Percentiles rank a stretch among this genome's conserved stretches.
Evolutionary conservation across 495 filamentous ascomycete genomes (phyloP).

Genomic region (Hyaloscypha bicolor): DNA sequence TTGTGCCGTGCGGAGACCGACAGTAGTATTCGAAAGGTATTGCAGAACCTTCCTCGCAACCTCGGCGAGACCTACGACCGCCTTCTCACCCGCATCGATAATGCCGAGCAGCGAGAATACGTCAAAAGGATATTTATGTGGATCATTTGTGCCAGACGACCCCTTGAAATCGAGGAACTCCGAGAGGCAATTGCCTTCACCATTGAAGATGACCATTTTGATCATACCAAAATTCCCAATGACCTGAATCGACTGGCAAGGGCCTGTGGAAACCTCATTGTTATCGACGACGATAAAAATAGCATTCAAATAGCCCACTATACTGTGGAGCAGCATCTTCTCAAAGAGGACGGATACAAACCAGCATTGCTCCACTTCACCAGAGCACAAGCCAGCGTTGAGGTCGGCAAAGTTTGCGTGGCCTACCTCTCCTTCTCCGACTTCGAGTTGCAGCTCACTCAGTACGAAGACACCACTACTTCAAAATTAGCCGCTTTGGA

Average conservation of each 20-base stretch:
- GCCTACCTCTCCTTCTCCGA: constrained; percentile 41
- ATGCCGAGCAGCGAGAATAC: neutral
- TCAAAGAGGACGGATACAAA: neutral
- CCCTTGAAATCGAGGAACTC: constrained; percentile 34
- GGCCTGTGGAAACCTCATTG: constrained; percentile 36
- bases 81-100: constrained; percentile 27
- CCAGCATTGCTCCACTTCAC: constrained; percentile 16
- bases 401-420: constrained; percentile 36
- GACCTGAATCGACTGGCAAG: constrained; percentile 33
- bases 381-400: neutral
- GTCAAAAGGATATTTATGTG: constrained; percentile 33
- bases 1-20: constrained; percentile 38
- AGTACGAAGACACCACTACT: neutral
- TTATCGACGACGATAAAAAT: constrained; percentile 38
- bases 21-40: constrained; percentile 34
- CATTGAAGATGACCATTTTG: neutral
- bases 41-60: constrained; percentile 36
- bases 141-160: constrained; percentile 33
- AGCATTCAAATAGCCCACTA: constrained; percentile 39
- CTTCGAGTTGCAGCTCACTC: constrained; percentile 31
- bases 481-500: neutral
- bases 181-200: constrained; percentile 36
- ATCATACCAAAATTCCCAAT: constrained; percentile 30
- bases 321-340: constrained; percentile 35
- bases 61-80: constrained; percentile 37